These are phyloP conservation scores for Sporothrix euskadiensis DNA, from an alignment of 2,329 filamentous ascomycete genomes.

Conservation along the genomic window DNA sequence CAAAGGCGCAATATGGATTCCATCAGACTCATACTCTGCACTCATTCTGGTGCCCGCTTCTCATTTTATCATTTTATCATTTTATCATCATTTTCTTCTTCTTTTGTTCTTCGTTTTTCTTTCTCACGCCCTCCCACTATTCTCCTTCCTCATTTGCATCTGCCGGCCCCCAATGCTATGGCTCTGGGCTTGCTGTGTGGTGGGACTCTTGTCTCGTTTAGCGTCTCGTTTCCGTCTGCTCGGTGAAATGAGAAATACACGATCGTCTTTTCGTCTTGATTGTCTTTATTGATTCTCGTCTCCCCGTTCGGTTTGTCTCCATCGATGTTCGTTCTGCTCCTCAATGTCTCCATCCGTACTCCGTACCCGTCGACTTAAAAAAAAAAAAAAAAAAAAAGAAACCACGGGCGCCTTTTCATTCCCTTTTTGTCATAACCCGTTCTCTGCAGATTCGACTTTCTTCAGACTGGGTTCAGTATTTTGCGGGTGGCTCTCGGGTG, in stretches of 20 bases:
- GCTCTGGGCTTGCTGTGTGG: background rate
- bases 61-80: background rate
- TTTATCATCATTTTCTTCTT: background rate
- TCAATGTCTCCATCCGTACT: background rate
- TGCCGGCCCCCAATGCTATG: conserved; percentile 17
- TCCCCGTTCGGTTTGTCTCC: background rate
- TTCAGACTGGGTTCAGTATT: background rate
- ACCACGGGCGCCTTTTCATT: conserved; percentile 26
- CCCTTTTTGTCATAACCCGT: conserved; percentile 24
- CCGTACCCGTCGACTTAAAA: background rate
- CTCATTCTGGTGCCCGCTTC: no score
- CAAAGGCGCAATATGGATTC: background rate
- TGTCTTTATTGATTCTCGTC: background rate
- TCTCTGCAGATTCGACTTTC: background rate
- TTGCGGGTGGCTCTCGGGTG: background rate
- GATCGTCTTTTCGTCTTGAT: background rate
- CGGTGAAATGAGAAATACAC: background rate
- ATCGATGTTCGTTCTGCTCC: background rate
- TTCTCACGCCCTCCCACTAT: background rate
- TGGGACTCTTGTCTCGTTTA: background rate
- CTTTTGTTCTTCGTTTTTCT: background rate
- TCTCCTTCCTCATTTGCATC: conserved; percentile 2
- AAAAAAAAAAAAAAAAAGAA: no score
- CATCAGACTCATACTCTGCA: background rate
- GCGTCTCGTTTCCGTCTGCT: background rate